These are phyloP conservation scores for Ceratocystis papillata DNA, from an alignment of 2,329 filamentous ascomycete species.

Conservation along the genomic window DNA sequence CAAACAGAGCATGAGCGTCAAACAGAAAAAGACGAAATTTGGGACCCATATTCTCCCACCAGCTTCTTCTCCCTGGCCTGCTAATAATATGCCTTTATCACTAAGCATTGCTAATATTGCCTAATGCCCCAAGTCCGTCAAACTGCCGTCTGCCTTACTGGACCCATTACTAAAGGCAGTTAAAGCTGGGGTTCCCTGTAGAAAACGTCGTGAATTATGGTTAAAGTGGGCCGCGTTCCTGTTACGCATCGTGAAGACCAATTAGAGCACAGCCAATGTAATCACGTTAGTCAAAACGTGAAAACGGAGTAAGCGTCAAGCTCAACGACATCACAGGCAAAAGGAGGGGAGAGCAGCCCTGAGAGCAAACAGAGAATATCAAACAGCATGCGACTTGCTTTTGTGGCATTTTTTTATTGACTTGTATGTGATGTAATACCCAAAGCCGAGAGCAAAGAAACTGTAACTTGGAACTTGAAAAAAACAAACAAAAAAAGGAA, in stretches of 20 bases:
- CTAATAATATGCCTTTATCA: neutral
- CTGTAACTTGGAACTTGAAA: neutral
- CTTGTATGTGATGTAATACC: neutral
- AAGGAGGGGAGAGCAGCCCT: neutral
- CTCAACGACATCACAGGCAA: neutral
- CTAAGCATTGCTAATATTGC: neutral
- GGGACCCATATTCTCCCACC: neutral
- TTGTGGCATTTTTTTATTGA: no score
- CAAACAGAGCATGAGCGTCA: neutral
- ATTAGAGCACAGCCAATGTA: slow-evolving; percentile 9
- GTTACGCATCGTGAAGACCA: slow-evolving; percentile 7
- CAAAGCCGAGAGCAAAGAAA: neutral
- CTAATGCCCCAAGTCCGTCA: neutral
- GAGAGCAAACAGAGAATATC: neutral
- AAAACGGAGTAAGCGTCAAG: neutral
- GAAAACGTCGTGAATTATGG: slow-evolving; percentile 1
- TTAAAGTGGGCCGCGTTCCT: neutral
- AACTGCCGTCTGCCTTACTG: neutral
- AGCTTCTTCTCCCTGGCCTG: neutral
- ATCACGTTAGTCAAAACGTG: slow-evolving; percentile 2
- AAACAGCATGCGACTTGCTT: neutral
- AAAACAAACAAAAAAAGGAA: neutral
- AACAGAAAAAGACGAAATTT: neutral
- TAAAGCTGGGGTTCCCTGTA: slow-evolving; percentile 11
- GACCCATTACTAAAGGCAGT: neutral